Conservation (phyloP, 2,329 filamentous ascomycete species). For the Fusarium scirpi region DNA sequence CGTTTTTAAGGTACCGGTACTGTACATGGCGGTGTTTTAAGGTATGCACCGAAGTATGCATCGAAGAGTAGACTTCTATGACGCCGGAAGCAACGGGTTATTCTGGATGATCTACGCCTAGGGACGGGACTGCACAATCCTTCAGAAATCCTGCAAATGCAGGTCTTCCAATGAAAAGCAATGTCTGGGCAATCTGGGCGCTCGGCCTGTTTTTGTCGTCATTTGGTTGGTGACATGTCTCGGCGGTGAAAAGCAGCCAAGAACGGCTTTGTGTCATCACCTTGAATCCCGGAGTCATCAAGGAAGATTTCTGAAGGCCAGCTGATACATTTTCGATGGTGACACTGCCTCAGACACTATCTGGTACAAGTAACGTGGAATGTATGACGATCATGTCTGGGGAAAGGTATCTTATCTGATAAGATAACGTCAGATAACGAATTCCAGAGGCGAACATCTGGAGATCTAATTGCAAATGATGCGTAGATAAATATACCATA, state of each 20-base stretch:
- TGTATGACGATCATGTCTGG: background rate
- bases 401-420: background rate
- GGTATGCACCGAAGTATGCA: conserved; percentile 24
- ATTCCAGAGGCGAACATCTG: background rate
- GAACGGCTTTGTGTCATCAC: background rate
- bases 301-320: background rate
- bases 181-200: background rate
- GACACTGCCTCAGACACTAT: background rate
- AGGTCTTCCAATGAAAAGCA: background rate
- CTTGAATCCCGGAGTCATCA: background rate
- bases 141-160: background rate
- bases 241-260: background rate
- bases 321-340: background rate
- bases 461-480: background rate
- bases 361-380: no score
- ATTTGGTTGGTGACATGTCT: background rate
- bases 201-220: background rate
- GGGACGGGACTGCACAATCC: background rate
- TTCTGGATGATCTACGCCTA: background rate
- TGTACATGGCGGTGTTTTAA: background rate
- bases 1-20: background rate
- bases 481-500: background rate
- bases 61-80: conserved; percentile 18
- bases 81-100: background rate
- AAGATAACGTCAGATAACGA: background rate